These are phyloP conservation scores for Solanum virginianum DNA, from an alignment of 257 asterid species.

Conservation along the genomic window DNA sequence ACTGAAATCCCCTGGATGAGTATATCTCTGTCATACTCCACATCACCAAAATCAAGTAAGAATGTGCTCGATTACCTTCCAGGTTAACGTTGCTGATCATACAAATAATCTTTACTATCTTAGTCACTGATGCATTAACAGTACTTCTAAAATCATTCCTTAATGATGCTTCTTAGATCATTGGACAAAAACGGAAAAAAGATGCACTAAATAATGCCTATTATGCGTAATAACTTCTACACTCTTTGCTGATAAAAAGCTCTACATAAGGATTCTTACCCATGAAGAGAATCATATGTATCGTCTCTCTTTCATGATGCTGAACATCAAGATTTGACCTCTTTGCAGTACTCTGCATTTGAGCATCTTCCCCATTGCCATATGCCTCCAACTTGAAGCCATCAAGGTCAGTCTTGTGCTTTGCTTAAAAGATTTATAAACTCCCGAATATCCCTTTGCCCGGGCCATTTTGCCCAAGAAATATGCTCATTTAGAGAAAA, in stretches of 20 bases:
- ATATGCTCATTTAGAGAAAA: slow-evolving; percentile 83
- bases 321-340: neutral
- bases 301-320: slow-evolving; percentile 54
- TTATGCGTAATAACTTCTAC: neutral
- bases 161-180: neutral
- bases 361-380: slow-evolving; percentile 88
- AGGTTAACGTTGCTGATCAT: neutral
- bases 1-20: neutral
- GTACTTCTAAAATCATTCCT: neutral
- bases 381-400: slow-evolving; percentile 87
- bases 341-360: slow-evolving; percentile 56
- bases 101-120: neutral
- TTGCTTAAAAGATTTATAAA: slow-evolving; percentile 66
- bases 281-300: slow-evolving; percentile 76
- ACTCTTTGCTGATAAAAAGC: neutral
- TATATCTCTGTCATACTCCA: neutral
- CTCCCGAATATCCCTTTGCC: slow-evolving; percentile 85
- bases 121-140: neutral
- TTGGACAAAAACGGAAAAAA: neutral
- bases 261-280: slow-evolving; percentile 32
- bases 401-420: slow-evolving; percentile 62
- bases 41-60: neutral
- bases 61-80: neutral
- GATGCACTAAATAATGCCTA: neutral
- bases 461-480: slow-evolving; percentile 95